Conservation (phyloP, 306 rosid genomes). For the Pachyrhizus erosus region DNA sequence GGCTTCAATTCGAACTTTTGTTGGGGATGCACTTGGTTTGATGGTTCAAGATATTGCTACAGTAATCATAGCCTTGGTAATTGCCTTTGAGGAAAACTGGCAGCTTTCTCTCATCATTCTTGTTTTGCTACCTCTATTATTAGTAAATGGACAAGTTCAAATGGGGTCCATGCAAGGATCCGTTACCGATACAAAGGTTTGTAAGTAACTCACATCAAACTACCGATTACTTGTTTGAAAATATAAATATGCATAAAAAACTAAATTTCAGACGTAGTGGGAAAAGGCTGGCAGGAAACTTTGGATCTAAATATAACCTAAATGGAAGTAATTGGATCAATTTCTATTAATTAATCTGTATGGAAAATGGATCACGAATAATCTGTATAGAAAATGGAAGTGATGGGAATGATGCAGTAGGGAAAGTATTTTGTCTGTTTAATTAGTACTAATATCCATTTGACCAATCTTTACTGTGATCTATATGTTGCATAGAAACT, state of each 20-base stretch:
- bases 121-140: conserved; percentile 63
- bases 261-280: background rate
- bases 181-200: conserved; percentile 73
- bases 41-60: conserved; percentile 70
- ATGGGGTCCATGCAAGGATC: conserved; percentile 63
- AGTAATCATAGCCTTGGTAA: conserved; percentile 59
- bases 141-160: conserved; percentile 62
- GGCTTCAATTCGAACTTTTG: conserved; percentile 59
- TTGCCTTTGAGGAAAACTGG: conserved; percentile 77
- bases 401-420: background rate
- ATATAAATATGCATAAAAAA: background rate
- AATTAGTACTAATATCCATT: background rate
- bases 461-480: conserved; percentile 14
- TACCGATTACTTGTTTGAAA: background rate
- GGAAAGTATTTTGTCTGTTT: background rate
- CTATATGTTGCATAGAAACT: conserved; percentile 53
- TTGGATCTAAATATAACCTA: background rate
- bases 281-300: background rate
- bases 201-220: conserved; percentile 16
- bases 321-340: background rate
- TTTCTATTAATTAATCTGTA: background rate
- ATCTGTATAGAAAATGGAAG: background rate
- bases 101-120: conserved; percentile 68
- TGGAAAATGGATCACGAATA: background rate
- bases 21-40: conserved; percentile 74